Evolutionary conservation across 495 filamentous ascomycete species (phyloP).

Genomic region (Recurvomyces mirabilis): DNA sequence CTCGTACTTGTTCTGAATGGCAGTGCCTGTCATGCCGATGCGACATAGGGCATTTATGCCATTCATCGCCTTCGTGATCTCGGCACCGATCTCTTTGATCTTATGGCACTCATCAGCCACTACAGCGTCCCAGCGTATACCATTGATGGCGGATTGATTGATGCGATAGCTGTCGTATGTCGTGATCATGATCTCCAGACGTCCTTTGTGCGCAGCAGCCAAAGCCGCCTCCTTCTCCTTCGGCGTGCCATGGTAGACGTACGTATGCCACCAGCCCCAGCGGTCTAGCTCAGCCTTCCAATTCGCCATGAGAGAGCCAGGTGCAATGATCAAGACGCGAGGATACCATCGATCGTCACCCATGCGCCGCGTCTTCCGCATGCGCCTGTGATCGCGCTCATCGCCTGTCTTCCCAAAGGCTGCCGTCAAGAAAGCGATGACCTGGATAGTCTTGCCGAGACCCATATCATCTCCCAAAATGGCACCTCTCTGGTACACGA

Average conservation of each 20-base stretch:
- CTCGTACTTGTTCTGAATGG: constrained; percentile 96
- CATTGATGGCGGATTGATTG: constrained; percentile 64
- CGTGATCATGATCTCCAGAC: constrained; percentile 81
- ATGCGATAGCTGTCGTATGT: constrained; percentile 82
- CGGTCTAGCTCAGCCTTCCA: constrained; percentile 75
- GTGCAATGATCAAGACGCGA: constrained; percentile 73
- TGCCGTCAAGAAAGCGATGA: constrained; percentile 84
- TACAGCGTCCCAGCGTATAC: constrained; percentile 89
- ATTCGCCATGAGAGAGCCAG: constrained; percentile 76
- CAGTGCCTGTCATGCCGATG: constrained; percentile 89
- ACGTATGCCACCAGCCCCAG: constrained; percentile 94
- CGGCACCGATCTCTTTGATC: constrained; percentile 72
- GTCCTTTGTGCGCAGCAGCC: constrained; percentile 59
- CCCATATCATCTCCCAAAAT: constrained; percentile 97
- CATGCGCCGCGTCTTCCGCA: constrained; percentile 71
- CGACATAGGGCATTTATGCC: constrained; percentile 84
- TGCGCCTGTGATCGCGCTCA: constrained; percentile 73
- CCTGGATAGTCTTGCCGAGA: constrained; percentile 91
- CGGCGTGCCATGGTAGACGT: constrained; percentile 60
- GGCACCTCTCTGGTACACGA: constrained; percentile 85
- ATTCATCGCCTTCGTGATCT: constrained; percentile 79
- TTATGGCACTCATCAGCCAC: constrained; percentile 91
- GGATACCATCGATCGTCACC: constrained; percentile 65
- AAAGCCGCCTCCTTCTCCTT: constrained; percentile 59
- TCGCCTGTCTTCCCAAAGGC: constrained; percentile 94